phyloP scores from a whole-genome alignment of 2,329 filamentous ascomycete genomes.

The Tolypocladium album region DNA sequence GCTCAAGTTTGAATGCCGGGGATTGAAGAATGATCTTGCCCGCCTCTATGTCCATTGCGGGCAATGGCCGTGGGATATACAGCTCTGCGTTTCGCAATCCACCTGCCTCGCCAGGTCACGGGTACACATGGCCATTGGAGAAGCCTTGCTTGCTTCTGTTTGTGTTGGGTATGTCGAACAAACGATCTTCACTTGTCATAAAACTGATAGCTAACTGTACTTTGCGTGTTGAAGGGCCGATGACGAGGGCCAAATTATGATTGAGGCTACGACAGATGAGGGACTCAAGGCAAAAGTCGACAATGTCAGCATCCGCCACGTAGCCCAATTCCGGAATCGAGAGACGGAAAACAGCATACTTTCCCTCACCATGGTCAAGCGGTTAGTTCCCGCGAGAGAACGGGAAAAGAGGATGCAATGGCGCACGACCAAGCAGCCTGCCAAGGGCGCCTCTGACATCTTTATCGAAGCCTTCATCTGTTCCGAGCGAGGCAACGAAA shows the following conservation, averaged over 20 bases:
- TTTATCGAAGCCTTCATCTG: conserved; percentile 19
- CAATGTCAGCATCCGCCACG: conserved; percentile 9
- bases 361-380: conserved; percentile 12
- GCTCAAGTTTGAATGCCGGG: conserved; percentile 11
- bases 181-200: too few relatives aligned
- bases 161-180: conserved; percentile 12
- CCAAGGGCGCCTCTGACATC: neutral
- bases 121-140: conserved; percentile 9
- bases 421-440: neutral
- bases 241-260: conserved; percentile 6
- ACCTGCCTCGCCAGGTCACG: conserved; percentile 4
- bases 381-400: conserved; percentile 2
- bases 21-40: conserved; percentile 8
- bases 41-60: conserved; percentile 18
- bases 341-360: conserved; percentile 8
- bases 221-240: conserved; percentile 3
- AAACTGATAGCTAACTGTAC: neutral
- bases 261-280: conserved; percentile 7
- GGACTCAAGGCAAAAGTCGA: conserved; percentile 6
- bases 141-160: conserved; percentile 11
- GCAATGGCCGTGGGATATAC: conserved; percentile 19
- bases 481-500: conserved; percentile 8
- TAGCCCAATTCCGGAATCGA: conserved; percentile 10
- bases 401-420: conserved; percentile 2
- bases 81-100: conserved; percentile 10